These are phyloP conservation scores for Eucalyptus decipiens DNA, from an alignment of 345 rosid genomes.

Conservation along the genomic window DNA sequence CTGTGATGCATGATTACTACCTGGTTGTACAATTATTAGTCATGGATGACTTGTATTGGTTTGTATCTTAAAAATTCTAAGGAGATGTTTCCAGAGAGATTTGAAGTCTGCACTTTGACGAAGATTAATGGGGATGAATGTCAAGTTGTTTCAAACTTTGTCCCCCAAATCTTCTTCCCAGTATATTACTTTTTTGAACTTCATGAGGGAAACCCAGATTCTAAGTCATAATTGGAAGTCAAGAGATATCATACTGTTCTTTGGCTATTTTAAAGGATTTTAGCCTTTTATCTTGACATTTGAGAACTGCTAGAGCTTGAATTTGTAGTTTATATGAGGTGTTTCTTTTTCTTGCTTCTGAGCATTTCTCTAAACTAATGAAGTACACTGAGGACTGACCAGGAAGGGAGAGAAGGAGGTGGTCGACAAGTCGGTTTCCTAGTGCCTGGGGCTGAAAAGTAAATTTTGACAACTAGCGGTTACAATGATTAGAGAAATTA, in stretches of 20 bases:
- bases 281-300: neutral
- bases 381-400: neutral
- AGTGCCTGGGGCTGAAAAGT: neutral
- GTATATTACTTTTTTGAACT: neutral
- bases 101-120: neutral
- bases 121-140: neutral
- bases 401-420: neutral
- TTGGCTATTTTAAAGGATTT: neutral
- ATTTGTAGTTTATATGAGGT: neutral
- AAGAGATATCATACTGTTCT: neutral
- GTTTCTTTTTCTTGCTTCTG: neutral
- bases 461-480: neutral
- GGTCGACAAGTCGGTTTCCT: neutral
- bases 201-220: neutral
- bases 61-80: neutral
- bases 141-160: neutral
- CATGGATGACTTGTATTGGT: neutral
- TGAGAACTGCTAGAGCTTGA: neutral
- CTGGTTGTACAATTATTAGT: neutral
- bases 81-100: neutral
- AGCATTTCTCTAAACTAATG: neutral
- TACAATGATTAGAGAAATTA: neutral
- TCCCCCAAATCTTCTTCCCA: neutral
- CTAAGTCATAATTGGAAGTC: neutral
- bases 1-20: neutral